Conservation (phyloP, 2,329 filamentous ascomycete genomes). For the Fusarium sp. region DNA sequence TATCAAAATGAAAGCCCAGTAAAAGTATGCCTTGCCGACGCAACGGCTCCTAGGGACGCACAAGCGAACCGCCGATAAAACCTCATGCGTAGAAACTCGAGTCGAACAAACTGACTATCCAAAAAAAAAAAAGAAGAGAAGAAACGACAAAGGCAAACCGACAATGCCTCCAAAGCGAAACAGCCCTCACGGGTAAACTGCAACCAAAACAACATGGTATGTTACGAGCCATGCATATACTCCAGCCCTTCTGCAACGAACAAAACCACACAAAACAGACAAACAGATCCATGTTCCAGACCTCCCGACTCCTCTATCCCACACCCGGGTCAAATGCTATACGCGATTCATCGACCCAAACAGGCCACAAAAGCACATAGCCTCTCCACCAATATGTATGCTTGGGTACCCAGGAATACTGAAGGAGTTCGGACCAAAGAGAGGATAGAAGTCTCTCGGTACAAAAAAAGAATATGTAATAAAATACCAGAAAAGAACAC, state of each 20-base stretch:
- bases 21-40: constrained; percentile 46
- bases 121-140: constrained; percentile 22
- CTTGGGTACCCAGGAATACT: constrained; percentile 56
- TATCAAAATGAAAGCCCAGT: constrained; percentile 51
- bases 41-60: constrained; percentile 41
- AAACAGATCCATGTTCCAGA: constrained; percentile 40
- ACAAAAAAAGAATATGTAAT: constrained; percentile 25
- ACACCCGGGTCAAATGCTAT: constrained; percentile 54
- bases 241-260: constrained; percentile 17
- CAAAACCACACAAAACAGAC: constrained; percentile 25
- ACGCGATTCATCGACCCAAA: constrained; percentile 51
- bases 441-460: constrained; percentile 40
- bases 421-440: constrained; percentile 48
- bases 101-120: constrained; percentile 41
- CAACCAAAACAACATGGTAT: constrained; percentile 39
- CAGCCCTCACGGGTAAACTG: constrained; percentile 21
- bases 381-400: constrained; percentile 54
- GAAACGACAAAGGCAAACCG: constrained; percentile 13
- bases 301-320: constrained; percentile 59
- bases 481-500: constrained; percentile 28
- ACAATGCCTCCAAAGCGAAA: constrained; percentile 39
- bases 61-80: constrained; percentile 40
- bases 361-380: constrained; percentile 54
- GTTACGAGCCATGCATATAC: constrained; percentile 37
- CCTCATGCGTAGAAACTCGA: constrained; percentile 31